These are phyloP conservation scores for Somion occarium DNA, from an alignment of 1,284 basidiomycete species.

Conservation along the genomic window DNA sequence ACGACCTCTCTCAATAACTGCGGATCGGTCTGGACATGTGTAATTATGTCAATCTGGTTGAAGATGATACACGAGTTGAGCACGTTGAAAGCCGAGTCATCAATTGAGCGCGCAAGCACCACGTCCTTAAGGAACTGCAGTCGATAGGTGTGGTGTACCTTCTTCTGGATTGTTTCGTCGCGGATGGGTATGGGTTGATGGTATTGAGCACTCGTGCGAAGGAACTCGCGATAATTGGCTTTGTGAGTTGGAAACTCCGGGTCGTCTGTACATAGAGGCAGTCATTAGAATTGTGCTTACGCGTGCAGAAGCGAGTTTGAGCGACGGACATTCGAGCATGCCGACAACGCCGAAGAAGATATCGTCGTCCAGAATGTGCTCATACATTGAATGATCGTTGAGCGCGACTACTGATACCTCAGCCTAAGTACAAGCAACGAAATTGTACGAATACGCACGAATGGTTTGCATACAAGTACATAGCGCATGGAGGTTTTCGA, in stretches of 20 bases:
- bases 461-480: conserved; percentile 95
- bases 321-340: conserved; percentile 89
- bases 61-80: conserved; percentile 97
- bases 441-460: conserved; percentile 49
- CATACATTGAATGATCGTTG: conserved; percentile 94
- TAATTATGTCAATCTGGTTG: conserved; percentile 98
- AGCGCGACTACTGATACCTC: conserved; percentile 68
- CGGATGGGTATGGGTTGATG: conserved; percentile 83
- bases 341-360: conserved; percentile 91
- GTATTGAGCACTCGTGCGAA: conserved; percentile 77
- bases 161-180: conserved; percentile 69
- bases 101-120: conserved; percentile 89
- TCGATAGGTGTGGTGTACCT: conserved; percentile 96
- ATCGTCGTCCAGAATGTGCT: conserved; percentile 92
- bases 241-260: conserved; percentile 95
- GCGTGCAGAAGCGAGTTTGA: not conserved
- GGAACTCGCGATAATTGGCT: conserved; percentile 94
- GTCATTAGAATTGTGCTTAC: conserved; percentile 10
- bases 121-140: conserved; percentile 98
- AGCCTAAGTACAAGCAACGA: conserved; percentile 5
- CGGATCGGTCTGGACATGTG: conserved; percentile 79
- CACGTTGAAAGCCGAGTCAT: conserved; percentile 96
- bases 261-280: conserved; percentile 61
- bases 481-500: conserved; percentile 86
- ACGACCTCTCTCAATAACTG: conserved; percentile 78